Evolutionary conservation across 2,329 filamentous ascomycete genomes (phyloP).

Genomic region (Apiospora saccharicola): DNA sequence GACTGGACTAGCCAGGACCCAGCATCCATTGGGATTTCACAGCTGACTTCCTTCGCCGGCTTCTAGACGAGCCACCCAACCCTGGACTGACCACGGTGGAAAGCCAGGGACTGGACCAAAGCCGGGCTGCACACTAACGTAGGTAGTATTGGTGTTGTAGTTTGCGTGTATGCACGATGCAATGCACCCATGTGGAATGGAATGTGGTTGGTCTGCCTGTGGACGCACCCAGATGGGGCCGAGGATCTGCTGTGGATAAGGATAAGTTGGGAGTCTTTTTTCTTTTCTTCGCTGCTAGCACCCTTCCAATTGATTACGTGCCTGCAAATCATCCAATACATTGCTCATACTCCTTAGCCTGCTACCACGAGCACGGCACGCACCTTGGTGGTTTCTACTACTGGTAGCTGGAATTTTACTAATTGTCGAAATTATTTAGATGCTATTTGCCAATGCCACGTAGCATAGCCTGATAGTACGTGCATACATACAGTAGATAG

Average conservation of each 20-base stretch:
- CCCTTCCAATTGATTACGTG: constrained; percentile 4
- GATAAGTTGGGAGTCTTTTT: not conserved
- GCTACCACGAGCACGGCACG: not conserved
- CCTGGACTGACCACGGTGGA: not conserved
- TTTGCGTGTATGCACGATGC: constrained; percentile 21
- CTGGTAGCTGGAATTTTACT: not conserved
- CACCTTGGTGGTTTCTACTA: not conserved
- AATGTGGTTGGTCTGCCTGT: constrained; percentile 7
- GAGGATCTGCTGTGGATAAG: constrained; percentile 18
- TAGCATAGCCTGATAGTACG: not conserved
- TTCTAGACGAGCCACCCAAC: constrained; percentile 2
- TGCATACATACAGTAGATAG: not conserved
- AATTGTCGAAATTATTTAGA: not conserved
- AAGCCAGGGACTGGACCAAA: constrained; percentile 18
- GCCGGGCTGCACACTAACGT: constrained; percentile 6
- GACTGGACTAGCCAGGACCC: constrained; percentile 5
- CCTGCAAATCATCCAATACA: not conserved
- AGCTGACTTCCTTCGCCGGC: constrained; percentile 17
- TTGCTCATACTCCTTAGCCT: not conserved
- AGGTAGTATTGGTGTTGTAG: constrained; percentile 8
- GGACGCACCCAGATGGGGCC: constrained; percentile 9
- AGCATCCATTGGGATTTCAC: not conserved
- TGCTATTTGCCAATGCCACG: not conserved
- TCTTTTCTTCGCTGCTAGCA: not conserved
- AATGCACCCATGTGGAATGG: constrained; percentile 11